A percentile compares a stretch with the other conserved stretches of the same genome.
phyloP scores from a whole-genome alignment of 257 asterid species.

The Rubia yunnanensis region DNA sequence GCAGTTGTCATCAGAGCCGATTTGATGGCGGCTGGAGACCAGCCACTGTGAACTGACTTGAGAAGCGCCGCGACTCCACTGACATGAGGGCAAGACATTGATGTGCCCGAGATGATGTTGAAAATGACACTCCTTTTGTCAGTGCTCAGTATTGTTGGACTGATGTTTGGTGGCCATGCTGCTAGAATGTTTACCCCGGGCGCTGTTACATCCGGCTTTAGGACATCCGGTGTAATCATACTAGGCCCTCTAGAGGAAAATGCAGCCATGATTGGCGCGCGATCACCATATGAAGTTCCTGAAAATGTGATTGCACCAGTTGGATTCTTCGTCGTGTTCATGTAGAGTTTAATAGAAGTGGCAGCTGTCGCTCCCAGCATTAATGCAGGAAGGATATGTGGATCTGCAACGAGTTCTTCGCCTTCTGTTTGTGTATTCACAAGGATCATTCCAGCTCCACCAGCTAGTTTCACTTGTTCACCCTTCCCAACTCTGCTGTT shows the following conservation, averaged over 20 bases:
- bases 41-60: constrained; percentile 41
- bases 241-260: constrained; percentile 84
- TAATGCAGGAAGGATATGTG: constrained; percentile 58
- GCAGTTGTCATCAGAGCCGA: constrained; percentile 78
- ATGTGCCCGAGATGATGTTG: constrained; percentile 68
- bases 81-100: constrained; percentile 81
- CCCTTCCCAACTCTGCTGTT: constrained; percentile 55
- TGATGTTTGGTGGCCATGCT: constrained; percentile 61
- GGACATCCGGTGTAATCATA: constrained; percentile 29
- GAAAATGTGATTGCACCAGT: constrained; percentile 38
- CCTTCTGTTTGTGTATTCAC: constrained; percentile 38
- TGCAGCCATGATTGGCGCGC: constrained; percentile 63
- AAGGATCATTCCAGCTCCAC: constrained; percentile 71
- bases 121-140: constrained; percentile 46
- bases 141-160: constrained; percentile 41
- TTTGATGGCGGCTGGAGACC: constrained; percentile 76
- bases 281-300: constrained; percentile 39
- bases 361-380: constrained; percentile 42
- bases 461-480: constrained; percentile 45
- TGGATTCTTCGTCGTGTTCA: constrained; percentile 25
- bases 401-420: constrained; percentile 56
- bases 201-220: constrained; percentile 72
- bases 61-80: constrained; percentile 60
- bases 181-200: constrained; percentile 80
- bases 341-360: constrained; percentile 28